Evolutionary conservation across 768 basidiomycete genomes (phyloP).

Genomic region (Psilocybe subaeruginosa): DNA sequence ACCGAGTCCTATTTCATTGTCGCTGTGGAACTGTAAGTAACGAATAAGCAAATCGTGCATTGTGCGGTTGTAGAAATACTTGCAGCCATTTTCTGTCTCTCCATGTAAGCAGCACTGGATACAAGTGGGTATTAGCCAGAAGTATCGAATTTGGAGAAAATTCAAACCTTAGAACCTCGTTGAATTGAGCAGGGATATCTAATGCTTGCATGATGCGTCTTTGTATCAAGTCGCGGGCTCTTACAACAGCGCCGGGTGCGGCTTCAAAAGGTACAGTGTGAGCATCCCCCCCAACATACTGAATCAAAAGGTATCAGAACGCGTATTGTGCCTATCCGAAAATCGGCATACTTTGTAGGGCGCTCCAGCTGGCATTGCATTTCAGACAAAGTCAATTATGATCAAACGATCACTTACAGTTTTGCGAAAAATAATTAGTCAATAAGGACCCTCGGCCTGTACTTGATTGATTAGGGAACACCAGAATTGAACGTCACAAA

Average conservation of each 20-base stretch:
- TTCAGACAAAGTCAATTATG: background rate
- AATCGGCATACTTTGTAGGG: slow-evolving; percentile 66
- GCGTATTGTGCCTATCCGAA: background rate
- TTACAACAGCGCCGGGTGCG: slow-evolving; percentile 60
- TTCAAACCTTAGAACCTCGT: slow-evolving; percentile 68
- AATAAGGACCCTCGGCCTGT: slow-evolving; percentile 70
- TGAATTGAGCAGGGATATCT: slow-evolving; percentile 48
- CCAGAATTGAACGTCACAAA: background rate
- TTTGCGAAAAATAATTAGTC: slow-evolving; percentile 86
- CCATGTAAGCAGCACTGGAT: slow-evolving; percentile 78
- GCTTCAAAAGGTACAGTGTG: slow-evolving; percentile 68
- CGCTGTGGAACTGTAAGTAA: slow-evolving; percentile 70
- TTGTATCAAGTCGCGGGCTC: slow-evolving; percentile 63
- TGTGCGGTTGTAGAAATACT: slow-evolving; percentile 21
- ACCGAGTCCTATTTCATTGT: slow-evolving; percentile 74
- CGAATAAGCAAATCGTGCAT: background rate
- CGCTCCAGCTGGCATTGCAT: slow-evolving; percentile 58
- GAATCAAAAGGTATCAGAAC: background rate
- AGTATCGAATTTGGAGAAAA: background rate
- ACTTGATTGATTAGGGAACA: slow-evolving; percentile 1
- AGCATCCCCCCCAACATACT: slow-evolving; percentile 81
- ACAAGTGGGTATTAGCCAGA: background rate
- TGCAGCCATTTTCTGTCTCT: slow-evolving; percentile 83
- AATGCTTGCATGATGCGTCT: slow-evolving; percentile 54
- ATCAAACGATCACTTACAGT: slow-evolving; percentile 50